phyloP scores from a whole-genome alignment of 495 filamentous ascomycete species.

The Xylaria telfairii region DNA sequence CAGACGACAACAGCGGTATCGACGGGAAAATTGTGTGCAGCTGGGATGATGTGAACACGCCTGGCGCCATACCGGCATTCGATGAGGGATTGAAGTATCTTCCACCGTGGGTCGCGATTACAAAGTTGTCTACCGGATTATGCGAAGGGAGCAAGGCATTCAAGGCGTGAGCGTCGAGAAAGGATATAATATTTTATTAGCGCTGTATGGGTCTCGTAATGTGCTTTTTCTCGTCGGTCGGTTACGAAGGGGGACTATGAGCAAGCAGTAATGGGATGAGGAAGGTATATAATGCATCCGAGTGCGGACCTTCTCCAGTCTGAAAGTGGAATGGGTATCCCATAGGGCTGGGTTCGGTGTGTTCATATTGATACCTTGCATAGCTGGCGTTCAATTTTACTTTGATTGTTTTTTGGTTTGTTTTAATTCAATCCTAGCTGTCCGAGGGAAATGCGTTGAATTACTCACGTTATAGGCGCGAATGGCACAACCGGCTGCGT shows the following conservation, averaged over 20 bases:
- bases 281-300: not conserved
- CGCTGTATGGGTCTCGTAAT: not conserved
- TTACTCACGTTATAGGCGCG: not conserved
- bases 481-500: not conserved
- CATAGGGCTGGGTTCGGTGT: not conserved
- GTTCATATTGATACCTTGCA: conserved; percentile 33
- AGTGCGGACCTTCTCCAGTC: not conserved
- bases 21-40: conserved; percentile 77
- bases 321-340: not conserved
- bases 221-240: conserved; percentile 3
- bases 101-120: conserved; percentile 78
- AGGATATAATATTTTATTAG: not conserved
- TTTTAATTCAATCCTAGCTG: not conserved
- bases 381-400: conserved; percentile 33
- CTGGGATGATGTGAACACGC: conserved; percentile 84
- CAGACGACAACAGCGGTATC: conserved; percentile 47
- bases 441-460: not conserved
- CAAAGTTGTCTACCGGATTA: conserved; percentile 78
- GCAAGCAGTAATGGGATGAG: not conserved
- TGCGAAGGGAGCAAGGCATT: conserved; percentile 70
- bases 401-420: conserved; percentile 24
- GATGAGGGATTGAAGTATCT: conserved; percentile 79
- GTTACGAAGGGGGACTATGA: not conserved
- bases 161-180: conserved; percentile 28
- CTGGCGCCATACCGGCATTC: conserved; percentile 78